Evolutionary conservation across 2,329 filamentous ascomycete species (phyloP).

Genomic region (Colletotrichum sojae): DNA sequence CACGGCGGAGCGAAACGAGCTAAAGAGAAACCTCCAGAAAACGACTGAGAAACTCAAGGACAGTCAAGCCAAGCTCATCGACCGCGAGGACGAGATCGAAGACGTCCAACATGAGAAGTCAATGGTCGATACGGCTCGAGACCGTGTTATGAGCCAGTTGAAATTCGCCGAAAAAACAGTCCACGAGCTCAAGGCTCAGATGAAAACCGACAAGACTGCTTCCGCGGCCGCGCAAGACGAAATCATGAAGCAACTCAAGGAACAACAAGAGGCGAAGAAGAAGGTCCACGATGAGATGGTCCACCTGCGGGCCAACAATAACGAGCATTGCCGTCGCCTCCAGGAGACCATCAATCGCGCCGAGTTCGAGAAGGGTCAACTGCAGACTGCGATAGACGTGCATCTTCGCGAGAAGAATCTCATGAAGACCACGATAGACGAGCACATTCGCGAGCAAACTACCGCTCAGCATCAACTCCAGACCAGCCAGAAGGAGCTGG

Average conservation of each 20-base stretch:
- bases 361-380: no score
- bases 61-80: neutral
- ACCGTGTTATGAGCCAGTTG: no score
- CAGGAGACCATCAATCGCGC: no score
- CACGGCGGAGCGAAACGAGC: no score
- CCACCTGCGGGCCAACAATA: slow-evolving; percentile 47
- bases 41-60: neutral
- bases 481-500: no score
- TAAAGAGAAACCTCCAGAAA: neutral
- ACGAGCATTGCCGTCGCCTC: neutral
- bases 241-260: slow-evolving; percentile 42
- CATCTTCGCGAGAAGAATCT: no score
- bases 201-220: slow-evolving; percentile 43
- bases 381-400: no score
- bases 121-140: no score
- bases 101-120: neutral
- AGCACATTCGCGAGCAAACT: no score
- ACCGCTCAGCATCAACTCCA: no score
- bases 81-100: neutral
- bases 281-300: neutral
- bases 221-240: no score
- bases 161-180: neutral
- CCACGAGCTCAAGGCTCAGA: neutral
- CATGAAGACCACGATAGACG: no score
- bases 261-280: neutral